A percentile compares a stretch with the other conserved stretches of the same genome.
Conservation (phyloP, 352 stramenopile species). For the Nothophytophthora sp. region DNA sequence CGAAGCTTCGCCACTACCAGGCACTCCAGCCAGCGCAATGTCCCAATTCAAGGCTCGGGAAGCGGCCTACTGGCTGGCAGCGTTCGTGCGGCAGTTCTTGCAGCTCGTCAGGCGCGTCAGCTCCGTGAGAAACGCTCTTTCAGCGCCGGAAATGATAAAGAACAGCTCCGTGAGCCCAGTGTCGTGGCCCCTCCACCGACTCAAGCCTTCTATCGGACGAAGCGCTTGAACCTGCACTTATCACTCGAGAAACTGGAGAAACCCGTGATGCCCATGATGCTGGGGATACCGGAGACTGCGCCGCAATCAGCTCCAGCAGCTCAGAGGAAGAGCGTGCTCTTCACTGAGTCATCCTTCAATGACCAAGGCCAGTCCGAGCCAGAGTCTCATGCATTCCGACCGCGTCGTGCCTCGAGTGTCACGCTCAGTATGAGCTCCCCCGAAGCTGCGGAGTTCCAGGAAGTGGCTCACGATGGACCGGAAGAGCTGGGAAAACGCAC, state of each 20-base stretch:
- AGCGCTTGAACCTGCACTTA: slow-evolving; percentile 57
- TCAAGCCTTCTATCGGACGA: slow-evolving; percentile 31
- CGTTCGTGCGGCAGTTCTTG: slow-evolving; percentile 47
- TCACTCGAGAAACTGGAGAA: slow-evolving; percentile 45
- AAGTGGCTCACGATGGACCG: slow-evolving; percentile 75
- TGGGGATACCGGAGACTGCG: slow-evolving; percentile 8
- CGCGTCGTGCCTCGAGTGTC: slow-evolving; percentile 53
- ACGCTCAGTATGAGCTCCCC: slow-evolving; percentile 61
- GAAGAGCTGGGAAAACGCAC: slow-evolving; percentile 60
- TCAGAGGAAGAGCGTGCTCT: slow-evolving; percentile 13
- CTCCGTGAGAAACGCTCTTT: slow-evolving; percentile 36
- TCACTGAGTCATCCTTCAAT: slow-evolving; percentile 1
- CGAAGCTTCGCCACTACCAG: slow-evolving; percentile 7
- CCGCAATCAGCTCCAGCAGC: slow-evolving; percentile 6
- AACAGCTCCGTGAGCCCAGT: slow-evolving; percentile 20
- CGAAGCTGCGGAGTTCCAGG: slow-evolving; percentile 66
- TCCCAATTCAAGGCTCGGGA: too few species aligned
- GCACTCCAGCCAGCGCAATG: background rate
- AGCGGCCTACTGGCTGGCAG: too few species aligned
- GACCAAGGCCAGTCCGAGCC: slow-evolving; percentile 3
- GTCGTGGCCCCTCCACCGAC: slow-evolving; percentile 2
- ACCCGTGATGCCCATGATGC: slow-evolving; percentile 42
- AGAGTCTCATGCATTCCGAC: background rate
- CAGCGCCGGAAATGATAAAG: slow-evolving; percentile 2
- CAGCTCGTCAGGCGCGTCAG: slow-evolving; percentile 45